Conservation (phyloP, 805 yeast genomes). For the Ogataea pini region DNA sequence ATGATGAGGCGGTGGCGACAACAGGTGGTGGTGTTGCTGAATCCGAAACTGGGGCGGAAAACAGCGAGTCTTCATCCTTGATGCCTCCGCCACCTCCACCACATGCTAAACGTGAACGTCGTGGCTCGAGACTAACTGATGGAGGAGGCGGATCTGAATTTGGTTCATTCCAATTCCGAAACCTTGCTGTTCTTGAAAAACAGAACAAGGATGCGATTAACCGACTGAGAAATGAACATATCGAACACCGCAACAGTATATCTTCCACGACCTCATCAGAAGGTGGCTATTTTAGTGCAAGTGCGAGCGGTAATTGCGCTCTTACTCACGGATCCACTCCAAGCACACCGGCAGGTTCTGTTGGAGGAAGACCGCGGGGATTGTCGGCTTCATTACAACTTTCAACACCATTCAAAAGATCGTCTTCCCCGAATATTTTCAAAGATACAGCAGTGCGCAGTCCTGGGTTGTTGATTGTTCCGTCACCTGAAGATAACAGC, state of each 20-base stretch:
- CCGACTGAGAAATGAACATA: conserved; percentile 79
- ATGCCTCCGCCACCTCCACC: conserved; percentile 21
- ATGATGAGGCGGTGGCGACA: conserved; percentile 39
- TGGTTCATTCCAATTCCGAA: conserved; percentile 91
- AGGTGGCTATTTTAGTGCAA: conserved; percentile 29
- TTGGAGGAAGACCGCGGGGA: conserved; percentile 20
- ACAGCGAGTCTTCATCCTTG: conserved; percentile 2
- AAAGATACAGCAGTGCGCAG: conserved; percentile 14
- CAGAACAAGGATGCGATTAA: conserved; percentile 93
- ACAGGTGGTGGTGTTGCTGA: conserved; percentile 18
- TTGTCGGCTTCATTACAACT: conserved; percentile 21
- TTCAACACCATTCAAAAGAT: conserved; percentile 30
- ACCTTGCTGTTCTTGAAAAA: conserved; percentile 84
- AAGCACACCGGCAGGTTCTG: conserved; percentile 25
- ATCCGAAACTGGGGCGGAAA: neutral
- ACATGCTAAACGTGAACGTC: conserved; percentile 62
- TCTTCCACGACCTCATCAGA: conserved; percentile 51
- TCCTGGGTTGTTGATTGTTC: conserved; percentile 24
- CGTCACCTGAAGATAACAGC: conserved; percentile 24
- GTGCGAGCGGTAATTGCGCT: conserved; percentile 20
- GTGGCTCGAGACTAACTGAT: conserved; percentile 65
- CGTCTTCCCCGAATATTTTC: conserved; percentile 35
- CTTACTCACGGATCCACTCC: conserved; percentile 24
- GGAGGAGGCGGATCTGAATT: conserved; percentile 70
- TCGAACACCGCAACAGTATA: conserved; percentile 49